Conservation (phyloP, 75 land plant species). For the Sequoiadendron giganteum region DNA sequence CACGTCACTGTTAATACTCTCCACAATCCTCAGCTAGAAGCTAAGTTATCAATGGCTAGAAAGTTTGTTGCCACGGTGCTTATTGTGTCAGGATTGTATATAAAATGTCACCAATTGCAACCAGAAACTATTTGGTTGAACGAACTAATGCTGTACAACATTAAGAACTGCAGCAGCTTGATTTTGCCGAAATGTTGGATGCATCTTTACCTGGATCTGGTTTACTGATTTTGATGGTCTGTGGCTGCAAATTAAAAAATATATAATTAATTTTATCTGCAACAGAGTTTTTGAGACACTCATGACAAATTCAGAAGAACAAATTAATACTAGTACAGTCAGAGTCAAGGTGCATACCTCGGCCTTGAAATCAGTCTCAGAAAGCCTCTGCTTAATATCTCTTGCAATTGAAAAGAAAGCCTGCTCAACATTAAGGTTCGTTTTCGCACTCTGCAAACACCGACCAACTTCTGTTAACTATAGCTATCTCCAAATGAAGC, state of each 20-base stretch:
- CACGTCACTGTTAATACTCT: background rate
- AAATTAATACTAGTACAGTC: background rate
- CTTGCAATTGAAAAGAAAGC: slow-evolving; percentile 84
- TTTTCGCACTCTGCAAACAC: slow-evolving; percentile 79
- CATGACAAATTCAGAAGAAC: background rate
- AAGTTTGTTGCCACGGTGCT: background rate
- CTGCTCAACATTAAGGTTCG: slow-evolving; percentile 77
- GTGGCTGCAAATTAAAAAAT: slow-evolving; percentile 22
- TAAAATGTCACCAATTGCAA: background rate
- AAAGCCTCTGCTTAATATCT: slow-evolving; percentile 64
- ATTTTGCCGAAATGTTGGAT: slow-evolving; percentile 13
- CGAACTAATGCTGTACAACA: slow-evolving; percentile 4
- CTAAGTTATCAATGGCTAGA: slow-evolving; percentile 3
- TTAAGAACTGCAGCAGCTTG: slow-evolving; percentile 39
- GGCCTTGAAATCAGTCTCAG: slow-evolving; percentile 58
- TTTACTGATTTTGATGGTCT: slow-evolving; percentile 40
- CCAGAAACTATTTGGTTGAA: background rate
- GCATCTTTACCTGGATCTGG: slow-evolving; percentile 25
- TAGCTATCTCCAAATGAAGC: background rate
- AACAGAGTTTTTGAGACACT: background rate
- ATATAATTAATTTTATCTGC: background rate
- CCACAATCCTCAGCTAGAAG: background rate
- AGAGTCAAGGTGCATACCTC: slow-evolving; percentile 33
- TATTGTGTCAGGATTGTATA: background rate
- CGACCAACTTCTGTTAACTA: background rate